These are phyloP conservation scores for Candida quercuum DNA, from an alignment of 805 yeast genomes.

Conservation along the genomic window DNA sequence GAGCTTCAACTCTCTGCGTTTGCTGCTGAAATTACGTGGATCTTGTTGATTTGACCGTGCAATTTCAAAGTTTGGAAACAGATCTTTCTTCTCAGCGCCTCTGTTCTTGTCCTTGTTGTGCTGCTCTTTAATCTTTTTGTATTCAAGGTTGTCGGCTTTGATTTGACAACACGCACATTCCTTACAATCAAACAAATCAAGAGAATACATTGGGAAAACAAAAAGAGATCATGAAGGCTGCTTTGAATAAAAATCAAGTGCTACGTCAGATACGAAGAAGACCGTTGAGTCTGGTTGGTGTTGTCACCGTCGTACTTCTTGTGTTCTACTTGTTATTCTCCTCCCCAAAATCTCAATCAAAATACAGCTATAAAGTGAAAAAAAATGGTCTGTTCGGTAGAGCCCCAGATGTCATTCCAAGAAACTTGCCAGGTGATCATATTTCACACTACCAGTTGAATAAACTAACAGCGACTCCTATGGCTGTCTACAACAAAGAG, in stretches of 20 bases:
- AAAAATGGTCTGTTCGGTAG: constrained; percentile 29
- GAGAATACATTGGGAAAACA: no score
- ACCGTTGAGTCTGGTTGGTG: constrained; percentile 43
- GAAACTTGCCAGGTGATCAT: constrained; percentile 64
- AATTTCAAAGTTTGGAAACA: no score
- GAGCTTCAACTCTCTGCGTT: no score
- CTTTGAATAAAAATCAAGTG: constrained; percentile 26
- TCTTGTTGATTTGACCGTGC: no score
- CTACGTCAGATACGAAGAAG: constrained; percentile 57
- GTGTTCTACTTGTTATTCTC: constrained; percentile 39
- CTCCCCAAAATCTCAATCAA: constrained; percentile 22
- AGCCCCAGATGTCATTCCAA: constrained; percentile 52
- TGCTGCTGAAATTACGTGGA: no score
- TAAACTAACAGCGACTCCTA: constrained; percentile 61
- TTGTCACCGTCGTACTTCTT: constrained; percentile 36
- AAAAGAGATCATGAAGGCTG: constrained; percentile 21
- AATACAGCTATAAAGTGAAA: constrained; percentile 23
- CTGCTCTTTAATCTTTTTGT: background rate
- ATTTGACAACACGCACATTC: background rate
- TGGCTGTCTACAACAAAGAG: constrained; percentile 72
- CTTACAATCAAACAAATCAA: no score
- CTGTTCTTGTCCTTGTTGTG: background rate
- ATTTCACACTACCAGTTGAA: constrained; percentile 84
- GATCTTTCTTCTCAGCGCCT: no score
- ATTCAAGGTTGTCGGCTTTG: background rate